Percentiles rank a stretch among this genome's conserved stretches.
Evolutionary conservation across 495 filamentous ascomycete species (phyloP).

Genomic region (Penicillium macrosclerotiorum): DNA sequence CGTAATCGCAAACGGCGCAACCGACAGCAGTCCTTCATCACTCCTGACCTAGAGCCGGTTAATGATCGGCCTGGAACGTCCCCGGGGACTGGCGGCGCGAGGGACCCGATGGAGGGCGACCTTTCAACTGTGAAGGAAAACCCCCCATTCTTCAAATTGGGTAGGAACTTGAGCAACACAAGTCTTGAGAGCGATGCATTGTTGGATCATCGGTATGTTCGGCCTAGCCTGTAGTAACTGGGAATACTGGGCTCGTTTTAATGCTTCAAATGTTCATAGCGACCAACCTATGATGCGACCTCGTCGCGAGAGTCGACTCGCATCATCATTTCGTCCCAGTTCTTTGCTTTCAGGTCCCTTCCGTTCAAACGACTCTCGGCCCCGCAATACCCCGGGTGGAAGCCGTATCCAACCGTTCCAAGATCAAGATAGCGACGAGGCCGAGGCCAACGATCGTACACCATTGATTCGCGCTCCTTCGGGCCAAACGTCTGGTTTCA

Average conservation of each 20-base stretch:
- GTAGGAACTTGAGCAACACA: conserved; percentile 66
- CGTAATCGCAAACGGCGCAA: conserved; percentile 42
- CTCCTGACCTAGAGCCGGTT: conserved; percentile 23
- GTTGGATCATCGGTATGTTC: conserved; percentile 70
- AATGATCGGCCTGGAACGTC: conserved; percentile 19
- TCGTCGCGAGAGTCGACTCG: conserved; percentile 58
- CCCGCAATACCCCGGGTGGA: conserved; percentile 28
- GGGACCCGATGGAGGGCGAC: conserved; percentile 29
- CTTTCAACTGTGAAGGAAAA: conserved; percentile 26
- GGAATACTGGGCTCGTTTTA: background rate
- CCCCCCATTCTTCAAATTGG: conserved; percentile 58
- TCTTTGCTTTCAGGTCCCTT: conserved; percentile 29
- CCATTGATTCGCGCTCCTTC: conserved; percentile 37
- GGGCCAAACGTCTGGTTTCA: conserved; percentile 18
- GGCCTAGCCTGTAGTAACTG: background rate
- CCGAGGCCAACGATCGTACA: conserved; percentile 38
- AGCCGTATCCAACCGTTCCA: conserved; percentile 23
- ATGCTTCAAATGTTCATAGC: conserved; percentile 35
- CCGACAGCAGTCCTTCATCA: conserved; percentile 40
- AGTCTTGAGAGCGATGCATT: conserved; percentile 80
- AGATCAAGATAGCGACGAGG: conserved; percentile 54
- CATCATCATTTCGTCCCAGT: conserved; percentile 46
- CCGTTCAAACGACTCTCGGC: conserved; percentile 22
- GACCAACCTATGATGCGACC: conserved; percentile 69
- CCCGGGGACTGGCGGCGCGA: conserved; percentile 22